Percentiles rank a stretch among this genome's conserved stretches.
Conservation (phyloP, 2,329 filamentous ascomycete species). For the Phoma sp. region DNA sequence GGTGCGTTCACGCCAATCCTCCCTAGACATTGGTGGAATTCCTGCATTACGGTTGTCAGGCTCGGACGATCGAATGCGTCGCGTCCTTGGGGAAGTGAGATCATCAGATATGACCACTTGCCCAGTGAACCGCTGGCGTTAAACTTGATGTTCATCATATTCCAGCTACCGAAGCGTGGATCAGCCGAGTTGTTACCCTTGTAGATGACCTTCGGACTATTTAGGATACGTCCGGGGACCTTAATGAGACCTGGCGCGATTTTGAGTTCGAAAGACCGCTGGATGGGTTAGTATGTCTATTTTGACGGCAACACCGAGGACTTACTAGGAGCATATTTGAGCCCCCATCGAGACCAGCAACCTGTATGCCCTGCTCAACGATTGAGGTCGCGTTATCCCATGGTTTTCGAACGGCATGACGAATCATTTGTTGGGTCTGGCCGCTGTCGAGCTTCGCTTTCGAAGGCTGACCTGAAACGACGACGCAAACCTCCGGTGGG, state of each 20-base stretch:
- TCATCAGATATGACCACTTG: not conserved
- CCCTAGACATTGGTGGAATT: slow-evolving; percentile 19
- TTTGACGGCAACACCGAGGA: not conserved
- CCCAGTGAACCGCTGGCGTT: slow-evolving; percentile 3
- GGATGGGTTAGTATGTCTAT: not conserved
- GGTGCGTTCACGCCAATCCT: slow-evolving; percentile 21
- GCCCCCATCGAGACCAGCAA: slow-evolving; percentile 20
- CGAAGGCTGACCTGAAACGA: slow-evolving; percentile 32
- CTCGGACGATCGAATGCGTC: not conserved
- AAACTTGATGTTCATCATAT: slow-evolving; percentile 33
- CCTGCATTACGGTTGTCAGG: not conserved
- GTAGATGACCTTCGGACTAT: slow-evolving; percentile 68
- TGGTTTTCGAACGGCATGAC: slow-evolving; percentile 35
- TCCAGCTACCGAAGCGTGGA: slow-evolving; percentile 65
- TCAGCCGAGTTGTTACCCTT: slow-evolving; percentile 34
- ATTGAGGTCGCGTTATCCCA: slow-evolving; percentile 31
- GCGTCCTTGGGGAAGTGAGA: not conserved
- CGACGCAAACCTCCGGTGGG: slow-evolving; percentile 34
- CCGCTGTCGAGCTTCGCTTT: slow-evolving; percentile 26
- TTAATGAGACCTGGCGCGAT: slow-evolving; percentile 69
- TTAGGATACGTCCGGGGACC: slow-evolving; percentile 72
- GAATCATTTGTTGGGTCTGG: slow-evolving; percentile 40
- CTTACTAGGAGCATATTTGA: slow-evolving; percentile 26
- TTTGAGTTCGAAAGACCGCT: slow-evolving; percentile 65
- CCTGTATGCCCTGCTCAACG: not conserved